phyloP scores from a whole-genome alignment of 768 basidiomycete genomes.

The Psilocybe azurescens region DNA sequence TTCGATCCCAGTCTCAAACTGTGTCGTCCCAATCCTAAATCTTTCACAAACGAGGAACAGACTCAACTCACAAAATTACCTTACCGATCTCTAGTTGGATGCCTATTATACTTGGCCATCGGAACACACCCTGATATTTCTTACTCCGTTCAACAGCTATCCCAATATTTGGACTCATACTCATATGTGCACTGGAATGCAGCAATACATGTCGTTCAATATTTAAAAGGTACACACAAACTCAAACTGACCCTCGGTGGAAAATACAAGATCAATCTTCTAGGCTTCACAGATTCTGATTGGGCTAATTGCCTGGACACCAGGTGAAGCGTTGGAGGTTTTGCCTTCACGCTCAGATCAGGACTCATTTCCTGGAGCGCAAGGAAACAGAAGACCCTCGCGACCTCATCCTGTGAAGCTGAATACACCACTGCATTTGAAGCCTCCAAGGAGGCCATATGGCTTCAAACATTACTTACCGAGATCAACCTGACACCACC shows the following conservation, averaged over 20 bases:
- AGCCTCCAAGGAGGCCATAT: conserved; percentile 27
- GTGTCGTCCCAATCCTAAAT: conserved; percentile 1
- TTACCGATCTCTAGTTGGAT: too few relatives aligned
- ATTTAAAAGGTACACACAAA: conserved; percentile 24
- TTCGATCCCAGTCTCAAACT: conserved; percentile 22
- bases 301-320: conserved; percentile 32
- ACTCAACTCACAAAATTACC: conserved; percentile 20
- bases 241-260: conserved; percentile 22
- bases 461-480: conserved; percentile 32
- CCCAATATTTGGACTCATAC: conserved; percentile 34
- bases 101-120: conserved; percentile 16
- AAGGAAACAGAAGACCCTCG: too few relatives aligned
- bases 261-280: conserved; percentile 18
- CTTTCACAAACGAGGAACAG: background rate
- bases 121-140: conserved; percentile 1
- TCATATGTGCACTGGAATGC: conserved; percentile 30
- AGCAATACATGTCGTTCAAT: conserved; percentile 25
- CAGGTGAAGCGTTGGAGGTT: conserved; percentile 25
- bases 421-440: conserved; percentile 49
- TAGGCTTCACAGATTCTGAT: conserved; percentile 31
- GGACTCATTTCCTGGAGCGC: conserved; percentile 32
- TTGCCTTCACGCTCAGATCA: conserved; percentile 26
- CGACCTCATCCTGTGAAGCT: conserved; percentile 41
- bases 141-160: conserved; percentile 19
- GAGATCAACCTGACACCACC: conserved; percentile 18